phyloP scores from a whole-genome alignment of 2,329 filamentous ascomycete genomes.

The Pseudopithomyces maydicus region DNA sequence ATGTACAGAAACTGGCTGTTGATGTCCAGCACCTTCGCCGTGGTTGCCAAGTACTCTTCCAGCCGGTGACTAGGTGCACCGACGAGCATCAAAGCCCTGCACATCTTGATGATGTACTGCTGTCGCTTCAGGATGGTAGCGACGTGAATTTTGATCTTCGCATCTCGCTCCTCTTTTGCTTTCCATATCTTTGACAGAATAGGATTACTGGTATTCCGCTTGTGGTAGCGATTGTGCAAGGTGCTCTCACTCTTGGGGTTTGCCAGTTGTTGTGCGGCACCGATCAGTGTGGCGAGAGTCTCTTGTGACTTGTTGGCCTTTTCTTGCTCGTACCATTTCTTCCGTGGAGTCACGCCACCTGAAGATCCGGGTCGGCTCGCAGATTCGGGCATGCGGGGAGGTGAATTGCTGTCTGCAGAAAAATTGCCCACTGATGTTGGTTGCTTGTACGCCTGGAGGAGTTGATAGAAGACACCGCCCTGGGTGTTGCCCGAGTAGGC shows the following conservation, averaged over 20 bases:
- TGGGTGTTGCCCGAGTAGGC: constrained; percentile 32
- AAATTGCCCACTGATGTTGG: constrained; percentile 21
- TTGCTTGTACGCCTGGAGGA: constrained; percentile 38
- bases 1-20: constrained; percentile 89
- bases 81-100: constrained; percentile 83
- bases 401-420: constrained; percentile 22
- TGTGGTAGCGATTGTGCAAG: constrained; percentile 14
- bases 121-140: constrained; percentile 76
- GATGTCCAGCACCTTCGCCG: constrained; percentile 80
- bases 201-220: constrained; percentile 28
- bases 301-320: constrained; percentile 32
- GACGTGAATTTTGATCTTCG: constrained; percentile 64
- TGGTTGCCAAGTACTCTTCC: constrained; percentile 89
- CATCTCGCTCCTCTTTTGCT: constrained; percentile 53
- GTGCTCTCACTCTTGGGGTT: constrained; percentile 30
- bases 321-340: constrained; percentile 39
- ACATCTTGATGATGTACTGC: constrained; percentile 83
- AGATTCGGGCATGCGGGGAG: constrained; percentile 19
- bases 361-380: constrained; percentile 16
- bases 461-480: constrained; percentile 38
- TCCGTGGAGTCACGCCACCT: constrained; percentile 29
- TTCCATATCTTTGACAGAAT: constrained; percentile 33
- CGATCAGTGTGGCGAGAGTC: constrained; percentile 36
- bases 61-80: constrained; percentile 89
- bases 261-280: constrained; percentile 33